These are phyloP conservation scores for Carpinus viminea DNA, from an alignment of 306 rosid species.

Conservation along the genomic window DNA sequence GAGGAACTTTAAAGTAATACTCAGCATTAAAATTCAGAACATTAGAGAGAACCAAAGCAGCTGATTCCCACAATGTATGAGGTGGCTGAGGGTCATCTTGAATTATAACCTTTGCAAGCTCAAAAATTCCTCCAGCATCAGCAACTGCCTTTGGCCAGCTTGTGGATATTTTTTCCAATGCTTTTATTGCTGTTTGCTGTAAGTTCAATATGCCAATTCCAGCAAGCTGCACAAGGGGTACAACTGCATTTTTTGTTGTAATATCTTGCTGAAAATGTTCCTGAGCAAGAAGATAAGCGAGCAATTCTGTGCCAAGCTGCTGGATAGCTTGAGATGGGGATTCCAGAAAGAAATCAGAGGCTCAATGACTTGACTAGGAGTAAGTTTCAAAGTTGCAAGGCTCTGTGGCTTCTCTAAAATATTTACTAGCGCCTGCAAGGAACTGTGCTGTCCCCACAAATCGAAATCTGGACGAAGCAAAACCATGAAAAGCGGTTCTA, in stretches of 20 bases:
- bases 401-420: conserved; percentile 98
- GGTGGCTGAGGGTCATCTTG: conserved; percentile 99
- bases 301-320: conserved; percentile 96
- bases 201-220: conserved; percentile 94
- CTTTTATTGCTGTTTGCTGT: conserved; percentile 90
- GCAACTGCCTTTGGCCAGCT: conserved; percentile 98
- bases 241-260: conserved; percentile 87
- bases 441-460: conserved; percentile 98
- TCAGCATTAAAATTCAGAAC: conserved; percentile 70
- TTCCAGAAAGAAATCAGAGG: conserved; percentile 91
- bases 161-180: conserved; percentile 83
- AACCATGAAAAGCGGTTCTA: conserved; percentile 93
- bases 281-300: conserved; percentile 94
- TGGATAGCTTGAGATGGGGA: conserved; percentile 95
- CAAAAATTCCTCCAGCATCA: conserved; percentile 94
- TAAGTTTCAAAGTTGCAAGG: conserved; percentile 82
- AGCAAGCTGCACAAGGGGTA: conserved; percentile 96
- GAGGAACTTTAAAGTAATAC: conserved; percentile 90
- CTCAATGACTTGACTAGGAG: conserved; percentile 93
- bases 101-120: conserved; percentile 91
- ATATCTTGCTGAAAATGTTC: conserved; percentile 98
- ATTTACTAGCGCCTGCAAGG: conserved; percentile 97
- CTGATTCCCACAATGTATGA: conserved; percentile 88
- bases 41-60: conserved; percentile 91
- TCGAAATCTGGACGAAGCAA: conserved; percentile 78